Evolutionary conservation across 179 eudicot species (phyloP).

Genomic region (Beta corolliflora): DNA sequence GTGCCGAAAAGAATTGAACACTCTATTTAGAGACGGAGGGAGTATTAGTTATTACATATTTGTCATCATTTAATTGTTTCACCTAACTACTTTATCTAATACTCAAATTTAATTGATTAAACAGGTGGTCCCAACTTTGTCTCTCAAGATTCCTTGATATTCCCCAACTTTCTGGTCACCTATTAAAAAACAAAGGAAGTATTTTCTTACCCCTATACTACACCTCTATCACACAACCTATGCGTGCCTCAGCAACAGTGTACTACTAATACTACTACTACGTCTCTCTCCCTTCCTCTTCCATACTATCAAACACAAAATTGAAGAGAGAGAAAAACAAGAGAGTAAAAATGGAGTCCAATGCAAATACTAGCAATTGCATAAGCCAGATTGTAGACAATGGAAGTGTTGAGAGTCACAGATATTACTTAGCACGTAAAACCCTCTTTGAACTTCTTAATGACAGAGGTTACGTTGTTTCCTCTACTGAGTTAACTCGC

Average conservation of each 20-base stretch:
- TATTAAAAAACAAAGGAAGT: too few species aligned
- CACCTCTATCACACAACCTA: too few species aligned
- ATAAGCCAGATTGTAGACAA: constrained; percentile 20
- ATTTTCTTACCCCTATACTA: too few species aligned
- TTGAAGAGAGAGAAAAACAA: background rate
- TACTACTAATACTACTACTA: background rate
- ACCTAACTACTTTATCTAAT: too few species aligned
- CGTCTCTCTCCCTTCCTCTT: background rate
- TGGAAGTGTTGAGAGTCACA: constrained; percentile 43
- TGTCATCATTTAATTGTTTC: too few species aligned
- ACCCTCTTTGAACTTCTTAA: constrained; percentile 47
- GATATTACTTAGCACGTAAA: constrained; percentile 39
- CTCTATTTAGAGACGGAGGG: too few species aligned
- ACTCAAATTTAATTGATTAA: too few species aligned
- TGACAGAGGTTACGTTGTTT: constrained; percentile 52
- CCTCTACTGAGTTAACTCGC: constrained; percentile 27
- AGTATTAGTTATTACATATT: too few species aligned
- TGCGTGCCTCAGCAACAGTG: background rate
- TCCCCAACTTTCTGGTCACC: too few species aligned
- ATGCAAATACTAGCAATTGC: background rate
- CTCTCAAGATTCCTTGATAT: too few species aligned
- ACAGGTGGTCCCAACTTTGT: too few species aligned
- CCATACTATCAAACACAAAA: background rate
- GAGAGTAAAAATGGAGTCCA: background rate
- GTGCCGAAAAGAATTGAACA: too few species aligned